These are phyloP conservation scores for Diplotaxis tenuifolia DNA, from an alignment of 345 rosid genomes.

Conservation along the genomic window DNA sequence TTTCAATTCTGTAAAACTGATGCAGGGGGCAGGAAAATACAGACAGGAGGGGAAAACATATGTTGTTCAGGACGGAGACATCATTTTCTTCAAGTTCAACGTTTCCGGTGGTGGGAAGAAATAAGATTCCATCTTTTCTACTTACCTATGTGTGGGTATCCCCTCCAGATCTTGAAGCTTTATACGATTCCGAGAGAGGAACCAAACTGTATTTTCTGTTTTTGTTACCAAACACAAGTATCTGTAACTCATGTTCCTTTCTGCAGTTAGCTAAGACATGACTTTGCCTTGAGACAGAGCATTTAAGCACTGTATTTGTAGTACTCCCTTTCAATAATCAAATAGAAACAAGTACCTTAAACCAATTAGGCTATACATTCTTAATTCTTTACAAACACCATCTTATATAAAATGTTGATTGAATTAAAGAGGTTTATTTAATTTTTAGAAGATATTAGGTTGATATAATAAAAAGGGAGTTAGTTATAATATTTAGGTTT, in stretches of 20 bases:
- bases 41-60: conserved; percentile 95
- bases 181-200: conserved; percentile 3
- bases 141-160: conserved; percentile 7
- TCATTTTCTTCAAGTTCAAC: conserved; percentile 95
- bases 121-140: conserved; percentile 38
- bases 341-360: no score
- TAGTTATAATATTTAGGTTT: no score
- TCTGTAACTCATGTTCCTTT: conserved; percentile 11
- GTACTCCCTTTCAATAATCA: conserved; percentile 22
- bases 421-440: no score
- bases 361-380: no score
- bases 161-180: conserved; percentile 24
- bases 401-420: no score
- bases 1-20: background rate
- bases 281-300: conserved; percentile 10
- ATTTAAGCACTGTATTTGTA: conserved; percentile 7
- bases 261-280: conserved; percentile 29
- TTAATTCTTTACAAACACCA: no score
- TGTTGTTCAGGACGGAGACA: conserved; percentile 89
- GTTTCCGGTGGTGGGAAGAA: conserved; percentile 98
- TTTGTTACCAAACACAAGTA: conserved; percentile 18
- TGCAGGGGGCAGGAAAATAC: conserved; percentile 91
- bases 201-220: conserved; percentile 28
- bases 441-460: no score
- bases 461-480: no score